These are phyloP conservation scores for Aethionema arabicum DNA, from an alignment of 345 rosid species.

Conservation along the genomic window DNA sequence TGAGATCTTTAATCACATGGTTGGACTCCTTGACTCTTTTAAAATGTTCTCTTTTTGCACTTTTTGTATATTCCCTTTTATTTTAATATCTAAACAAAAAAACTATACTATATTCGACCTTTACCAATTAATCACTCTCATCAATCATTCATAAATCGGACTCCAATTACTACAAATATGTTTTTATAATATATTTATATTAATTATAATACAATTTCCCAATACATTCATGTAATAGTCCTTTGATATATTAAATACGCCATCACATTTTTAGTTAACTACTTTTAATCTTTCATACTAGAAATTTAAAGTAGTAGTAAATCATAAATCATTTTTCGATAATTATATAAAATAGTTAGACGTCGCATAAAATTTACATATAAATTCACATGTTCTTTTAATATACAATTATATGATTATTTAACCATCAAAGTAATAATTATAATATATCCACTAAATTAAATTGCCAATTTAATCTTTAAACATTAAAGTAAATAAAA, in stretches of 20 bases:
- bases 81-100: neutral
- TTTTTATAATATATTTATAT: neutral
- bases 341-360: too few relatives aligned
- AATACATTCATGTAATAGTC: slow-evolving; percentile 11
- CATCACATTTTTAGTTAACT: neutral
- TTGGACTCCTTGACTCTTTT: slow-evolving; percentile 17
- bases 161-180: slow-evolving; percentile 1
- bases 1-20: slow-evolving; percentile 30
- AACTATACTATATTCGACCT: slow-evolving; percentile 21
- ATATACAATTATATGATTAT: too few relatives aligned
- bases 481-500: too few relatives aligned
- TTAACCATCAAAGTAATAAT: too few relatives aligned
- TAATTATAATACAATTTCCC: slow-evolving; percentile 7
- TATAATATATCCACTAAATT: too few relatives aligned
- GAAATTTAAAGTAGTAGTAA: too few relatives aligned
- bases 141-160: slow-evolving; percentile 21
- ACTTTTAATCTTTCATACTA: neutral
- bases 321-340: too few relatives aligned
- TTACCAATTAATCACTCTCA: slow-evolving; percentile 17
- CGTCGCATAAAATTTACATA: too few relatives aligned
- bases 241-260: neutral
- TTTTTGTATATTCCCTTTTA: slow-evolving; percentile 30
- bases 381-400: too few relatives aligned
- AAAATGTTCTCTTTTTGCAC: slow-evolving; percentile 26
- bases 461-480: too few relatives aligned